Evolutionary conservation across 495 filamentous ascomycete species (phyloP), one percentile per base, ranked within the genome.

Genomic region (Hypoxylon cercidicola): DNA sequence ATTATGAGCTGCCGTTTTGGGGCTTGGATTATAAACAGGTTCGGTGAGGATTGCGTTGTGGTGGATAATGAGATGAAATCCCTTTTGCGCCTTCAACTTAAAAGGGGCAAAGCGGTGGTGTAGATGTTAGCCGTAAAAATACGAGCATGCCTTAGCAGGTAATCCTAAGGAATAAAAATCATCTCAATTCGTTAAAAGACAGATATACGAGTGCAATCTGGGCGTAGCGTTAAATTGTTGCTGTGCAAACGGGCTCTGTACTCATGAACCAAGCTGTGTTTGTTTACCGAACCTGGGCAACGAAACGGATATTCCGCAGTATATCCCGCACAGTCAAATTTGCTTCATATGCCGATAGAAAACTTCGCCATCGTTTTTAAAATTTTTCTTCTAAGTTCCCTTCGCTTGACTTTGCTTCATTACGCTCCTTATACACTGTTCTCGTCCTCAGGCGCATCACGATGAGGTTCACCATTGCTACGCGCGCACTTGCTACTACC

Each of bases 251-350:
- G 1, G 9, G 4, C 20, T 12, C 7, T 30, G 40, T 40, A 1
- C 13, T 41, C 20, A n/a, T 25, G 44, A 18, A 15, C 40, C 30
- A 21, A 37, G 40, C 32, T 21, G 12, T 44, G 45, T 58, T 64
- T 58, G 54, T 64, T 58, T 52, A 64, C n/a, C 16, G 23, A 52
- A 19, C 40, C 40, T 43, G 40, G 30, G 10, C 40, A 18, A 19
- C 16, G 16, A 4, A 20, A 0, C 40, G 15, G 40, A 3, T 18
- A 32, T 32, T 32, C 30, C 30, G 30, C 30, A 3, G 4, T 10
- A 20, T 40, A n/a, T 16, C 13, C 12, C 37, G 16, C n/a, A 43
- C n/a, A 20, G 7, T 16, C 16, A 7, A 43, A 43, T 16, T 19
- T 43, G 40, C 40, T 43, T 16, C 40, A 7, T 11, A 16, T 43